Evolutionary conservation across 306 rosid genomes (phyloP), one percentile per base, ranked within the genome.

Genomic region (Vigna hirtella): DNA sequence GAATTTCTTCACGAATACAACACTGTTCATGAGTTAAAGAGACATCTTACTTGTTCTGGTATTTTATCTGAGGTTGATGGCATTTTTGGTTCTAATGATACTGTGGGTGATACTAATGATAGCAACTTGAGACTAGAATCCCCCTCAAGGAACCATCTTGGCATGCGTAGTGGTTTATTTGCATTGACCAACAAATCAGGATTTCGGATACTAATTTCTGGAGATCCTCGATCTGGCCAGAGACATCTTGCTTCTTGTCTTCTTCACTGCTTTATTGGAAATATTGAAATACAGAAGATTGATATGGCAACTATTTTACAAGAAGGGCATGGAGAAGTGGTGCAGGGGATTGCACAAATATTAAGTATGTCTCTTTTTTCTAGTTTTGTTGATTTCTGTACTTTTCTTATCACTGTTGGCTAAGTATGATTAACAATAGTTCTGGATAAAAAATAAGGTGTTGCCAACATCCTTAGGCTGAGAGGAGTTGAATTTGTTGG

Each of bases 221-320:
- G 98, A 85, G 86, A 77, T 85, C 86, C 93, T 32, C 84, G 88
- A 85, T 86, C 93, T 82, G 98, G 98, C 61, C 98, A 93, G 79
- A 92, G 89, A 83, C 96, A 95, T 86, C 93, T 95, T 86, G 96
- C 96, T 26, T 91, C 98, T 75, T 95, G 98, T 88, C 88, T 95
- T 83, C 89, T 95, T 74, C 87, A 87, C 89, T 92, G 91, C 85
- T 92, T 88, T 88, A 77, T 85, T 83, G 98, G 95, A 63, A 90
- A 85, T 85, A 80, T 77, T 75, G 96, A 89, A 87, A 82, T 95
- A 20, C 91, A 77, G 52, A 95, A 93, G 88, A 83, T 95, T 75
- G 98, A 95, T 86, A 84, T 93, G 91, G 98, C 98, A 72, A 92
- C 98, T 77, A 84, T 93, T 81, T 89, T 91, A 61, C 98, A 86